These are phyloP conservation scores for Zychaea mexicana DNA, from an alignment of 371 early-diverging fungal genomes.

Conservation along the genomic window DNA sequence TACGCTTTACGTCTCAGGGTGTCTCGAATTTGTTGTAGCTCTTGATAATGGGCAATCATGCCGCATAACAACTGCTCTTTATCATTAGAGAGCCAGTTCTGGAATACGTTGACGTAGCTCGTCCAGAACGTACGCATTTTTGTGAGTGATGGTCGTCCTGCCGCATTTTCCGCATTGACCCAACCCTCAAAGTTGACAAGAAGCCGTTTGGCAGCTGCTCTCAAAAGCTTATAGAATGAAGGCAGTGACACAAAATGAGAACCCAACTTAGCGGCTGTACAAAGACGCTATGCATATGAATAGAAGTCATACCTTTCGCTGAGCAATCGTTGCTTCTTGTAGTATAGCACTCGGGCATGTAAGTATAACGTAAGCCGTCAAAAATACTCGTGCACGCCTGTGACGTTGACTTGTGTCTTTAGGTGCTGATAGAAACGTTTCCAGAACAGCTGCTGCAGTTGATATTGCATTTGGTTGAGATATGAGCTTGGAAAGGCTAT, in stretches of 20 bases:
- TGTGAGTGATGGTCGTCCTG: constrained; percentile 6
- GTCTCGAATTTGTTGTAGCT: constrained; percentile 65
- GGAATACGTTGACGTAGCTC: constrained; percentile 59
- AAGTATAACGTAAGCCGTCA: constrained; percentile 69
- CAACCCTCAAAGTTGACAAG: constrained; percentile 58
- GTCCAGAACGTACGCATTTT: constrained; percentile 41
- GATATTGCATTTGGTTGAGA: not conserved
- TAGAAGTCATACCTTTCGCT: constrained; percentile 67
- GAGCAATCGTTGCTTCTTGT: constrained; percentile 37
- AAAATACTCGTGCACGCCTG: constrained; percentile 55
- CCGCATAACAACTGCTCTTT: constrained; percentile 55
- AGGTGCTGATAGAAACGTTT: constrained; percentile 22
- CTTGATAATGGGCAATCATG: constrained; percentile 67
- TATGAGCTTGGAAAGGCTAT: not conserved
- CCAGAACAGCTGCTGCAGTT: constrained; percentile 6
- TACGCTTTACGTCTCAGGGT: constrained; percentile 59
- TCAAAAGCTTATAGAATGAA: too few species aligned
- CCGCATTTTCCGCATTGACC: constrained; percentile 25
- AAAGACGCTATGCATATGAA: too few species aligned
- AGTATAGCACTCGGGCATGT: constrained; percentile 63
- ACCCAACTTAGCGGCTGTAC: not conserved
- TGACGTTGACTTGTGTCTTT: constrained; percentile 33
- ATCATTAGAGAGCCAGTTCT: constrained; percentile 72
- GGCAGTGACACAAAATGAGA: not conserved
- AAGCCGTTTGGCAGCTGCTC: constrained; percentile 45